Evolutionary conservation across 345 rosid genomes (phyloP).

Genomic region (Mercurialis annua): DNA sequence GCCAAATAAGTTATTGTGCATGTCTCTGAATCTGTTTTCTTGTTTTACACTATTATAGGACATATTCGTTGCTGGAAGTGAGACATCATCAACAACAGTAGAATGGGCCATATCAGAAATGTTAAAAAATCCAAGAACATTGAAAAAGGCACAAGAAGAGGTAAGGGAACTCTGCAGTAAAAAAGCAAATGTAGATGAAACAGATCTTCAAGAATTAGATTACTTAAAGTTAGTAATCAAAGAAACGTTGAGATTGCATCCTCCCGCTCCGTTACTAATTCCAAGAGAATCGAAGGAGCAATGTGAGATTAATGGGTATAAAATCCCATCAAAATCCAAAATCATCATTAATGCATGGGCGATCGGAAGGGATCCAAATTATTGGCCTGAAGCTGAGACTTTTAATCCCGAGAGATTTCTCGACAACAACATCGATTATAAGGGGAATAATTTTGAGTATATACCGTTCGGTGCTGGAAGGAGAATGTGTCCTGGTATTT

Average conservation of each 20-base stretch:
- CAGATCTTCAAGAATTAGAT: background rate
- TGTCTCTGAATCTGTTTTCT: too few species aligned
- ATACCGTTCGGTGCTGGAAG: conserved; percentile 18
- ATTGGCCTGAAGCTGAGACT: conserved; percentile 9
- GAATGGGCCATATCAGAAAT: conserved; percentile 16
- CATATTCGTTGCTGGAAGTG: too few species aligned
- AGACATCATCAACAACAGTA: too few species aligned
- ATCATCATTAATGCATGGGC: conserved; percentile 5
- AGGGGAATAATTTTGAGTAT: conserved; percentile 11
- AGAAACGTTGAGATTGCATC: conserved; percentile 13
- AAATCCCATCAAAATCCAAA: conserved; percentile 9
- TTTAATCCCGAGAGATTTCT: conserved; percentile 20
- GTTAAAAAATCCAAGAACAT: conserved; percentile 10
- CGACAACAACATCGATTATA: conserved; percentile 12
- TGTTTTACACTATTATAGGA: too few species aligned
- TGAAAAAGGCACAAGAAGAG: conserved; percentile 16
- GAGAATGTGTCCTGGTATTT: too few species aligned
- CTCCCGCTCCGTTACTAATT: conserved; percentile 7
- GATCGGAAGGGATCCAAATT: conserved; percentile 15
- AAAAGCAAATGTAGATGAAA: background rate
- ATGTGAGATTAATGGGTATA: conserved; percentile 1
- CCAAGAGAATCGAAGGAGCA: conserved; percentile 15
- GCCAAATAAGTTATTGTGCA: too few species aligned
- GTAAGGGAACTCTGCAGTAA: background rate
- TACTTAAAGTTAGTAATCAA: conserved; percentile 13